Percentiles rank a stretch among this genome's conserved stretches.
Evolutionary conservation across 805 yeast species (phyloP).

Genomic region (Suhomyces tanzawaensis): DNA sequence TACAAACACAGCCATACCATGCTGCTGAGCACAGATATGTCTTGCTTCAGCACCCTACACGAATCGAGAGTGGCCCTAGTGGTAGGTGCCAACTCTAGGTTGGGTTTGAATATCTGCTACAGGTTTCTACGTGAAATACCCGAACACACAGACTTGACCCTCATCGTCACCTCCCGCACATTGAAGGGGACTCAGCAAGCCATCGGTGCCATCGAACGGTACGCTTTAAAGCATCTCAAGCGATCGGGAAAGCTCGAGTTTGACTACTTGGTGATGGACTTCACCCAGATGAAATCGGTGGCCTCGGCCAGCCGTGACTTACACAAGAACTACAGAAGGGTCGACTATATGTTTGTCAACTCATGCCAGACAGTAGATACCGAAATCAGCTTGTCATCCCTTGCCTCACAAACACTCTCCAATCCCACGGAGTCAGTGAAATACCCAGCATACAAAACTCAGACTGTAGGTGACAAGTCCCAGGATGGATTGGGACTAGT

Average conservation of each 20-base stretch:
- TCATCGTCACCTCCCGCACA: conserved; percentile 86
- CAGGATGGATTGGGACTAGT: conserved; percentile 79
- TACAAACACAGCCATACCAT: background rate
- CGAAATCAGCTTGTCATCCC: conserved; percentile 83
- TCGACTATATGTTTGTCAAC: conserved; percentile 70
- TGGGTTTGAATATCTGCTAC: conserved; percentile 6
- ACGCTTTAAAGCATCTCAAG: conserved; percentile 21
- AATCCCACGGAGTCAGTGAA: conserved; percentile 74
- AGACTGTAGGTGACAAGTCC: conserved; percentile 71
- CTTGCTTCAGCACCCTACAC: conserved; percentile 4
- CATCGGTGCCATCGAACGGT: conserved; percentile 46
- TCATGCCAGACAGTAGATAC: conserved; percentile 70
- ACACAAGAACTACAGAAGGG: conserved; percentile 53
- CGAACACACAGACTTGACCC: conserved; percentile 54
- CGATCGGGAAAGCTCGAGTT: conserved; percentile 66
- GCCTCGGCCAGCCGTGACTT: conserved; percentile 70
- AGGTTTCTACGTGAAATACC: conserved; percentile 36
- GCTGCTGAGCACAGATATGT: background rate
- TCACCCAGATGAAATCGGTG: conserved; percentile 82
- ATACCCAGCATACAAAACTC: conserved; percentile 79
- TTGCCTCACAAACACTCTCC: conserved; percentile 59
- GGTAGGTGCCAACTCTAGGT: conserved; percentile 8
- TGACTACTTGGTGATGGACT: conserved; percentile 85
- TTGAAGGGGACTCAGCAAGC: conserved; percentile 78
- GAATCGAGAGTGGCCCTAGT: conserved; percentile 8